Conservation (phyloP, 31 red algal genomes). For the Endocladia muricata region DNA sequence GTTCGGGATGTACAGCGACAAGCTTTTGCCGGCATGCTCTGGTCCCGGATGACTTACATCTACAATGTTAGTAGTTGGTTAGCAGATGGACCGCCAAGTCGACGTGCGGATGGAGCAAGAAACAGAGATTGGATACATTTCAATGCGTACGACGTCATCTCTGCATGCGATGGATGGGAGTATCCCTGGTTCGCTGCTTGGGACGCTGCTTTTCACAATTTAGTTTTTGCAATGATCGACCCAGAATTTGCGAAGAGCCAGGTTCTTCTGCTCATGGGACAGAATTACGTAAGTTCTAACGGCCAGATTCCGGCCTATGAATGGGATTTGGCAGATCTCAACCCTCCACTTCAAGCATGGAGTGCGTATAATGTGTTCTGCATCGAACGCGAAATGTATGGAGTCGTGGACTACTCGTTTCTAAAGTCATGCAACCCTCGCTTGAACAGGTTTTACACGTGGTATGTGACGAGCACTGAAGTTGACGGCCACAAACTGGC, state of each 20-base stretch:
- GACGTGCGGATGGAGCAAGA: neutral
- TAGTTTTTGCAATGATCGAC: conserved; percentile 17
- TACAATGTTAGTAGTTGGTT: conserved; percentile 2
- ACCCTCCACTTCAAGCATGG: conserved; percentile 36
- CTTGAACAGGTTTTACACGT: conserved; percentile 10
- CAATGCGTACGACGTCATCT: conserved; percentile 10
- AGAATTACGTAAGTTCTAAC: conserved; percentile 18
- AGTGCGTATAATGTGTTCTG: neutral
- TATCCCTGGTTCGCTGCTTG: conserved; percentile 14
- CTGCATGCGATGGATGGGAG: neutral
- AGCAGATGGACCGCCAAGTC: too few species aligned
- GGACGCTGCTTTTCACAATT: conserved; percentile 30
- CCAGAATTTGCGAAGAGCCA: conserved; percentile 32
- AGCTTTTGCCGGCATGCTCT: too few species aligned
- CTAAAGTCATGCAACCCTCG: neutral
- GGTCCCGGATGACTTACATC: too few species aligned
- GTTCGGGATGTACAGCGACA: too few species aligned
- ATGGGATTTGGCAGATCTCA: conserved; percentile 22
- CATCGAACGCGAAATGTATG: conserved; percentile 20
- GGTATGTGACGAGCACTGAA: conserved; percentile 10
- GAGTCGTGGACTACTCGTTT: neutral
- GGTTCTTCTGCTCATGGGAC: conserved; percentile 14
- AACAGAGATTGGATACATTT: conserved; percentile 19
- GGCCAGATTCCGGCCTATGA: conserved; percentile 23
- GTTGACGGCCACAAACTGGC: conserved; percentile 12